Evolutionary conservation across 2,329 filamentous ascomycete genomes (phyloP), one percentile per base, ranked within the genome.

Genomic region (Polychaeton citri): DNA sequence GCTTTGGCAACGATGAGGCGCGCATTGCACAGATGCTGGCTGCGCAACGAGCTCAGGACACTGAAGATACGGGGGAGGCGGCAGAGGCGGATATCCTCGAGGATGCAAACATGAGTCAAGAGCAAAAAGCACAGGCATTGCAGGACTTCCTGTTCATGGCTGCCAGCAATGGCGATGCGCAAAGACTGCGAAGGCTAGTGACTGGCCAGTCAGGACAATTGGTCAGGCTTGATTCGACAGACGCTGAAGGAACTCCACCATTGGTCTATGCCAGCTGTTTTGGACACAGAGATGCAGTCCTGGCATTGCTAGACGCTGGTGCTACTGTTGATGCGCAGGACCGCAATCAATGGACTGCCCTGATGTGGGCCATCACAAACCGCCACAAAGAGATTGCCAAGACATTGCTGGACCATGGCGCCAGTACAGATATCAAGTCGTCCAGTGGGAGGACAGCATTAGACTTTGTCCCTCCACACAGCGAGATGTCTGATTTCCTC

Each of bases 341-440:
- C 56, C 82, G 80, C 43, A 96, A 96, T 55, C 81, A 92, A 54
- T 98, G 90, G 90, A 96, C 84, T 51, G 83, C 90, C 10, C 69
- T 98, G 42, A 98, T 98, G 87, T 98, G 90, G 90, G 88, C 90
- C 34, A 96, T 96, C 84, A 98, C 90, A 38, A 98, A 98, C 59
- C 70, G 87, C 38, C 90, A 98, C 62, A 96, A 96, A 62, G 79
- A 78, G 33, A 98, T 98, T 47, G 87, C 88, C 21, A 96, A 96
- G 60, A 69, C 86, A 8, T 66, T 98, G 12, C 72, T 98, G 21
- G 88, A 98, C 56, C 83, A 90, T 51, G 87, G 87, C 12, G 90
- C 90, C 15, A 94, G 87, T n/a, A 81, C 87, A 3, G 88, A 96
- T 51, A 81, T 93, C 47, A 94, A 92, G 57, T 96, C 90, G 1